Percentiles rank a stretch among this genome's conserved stretches.
Evolutionary conservation across 805 yeast genomes (phyloP).

Genomic region (Wickerhamomyces hampshirensis): DNA sequence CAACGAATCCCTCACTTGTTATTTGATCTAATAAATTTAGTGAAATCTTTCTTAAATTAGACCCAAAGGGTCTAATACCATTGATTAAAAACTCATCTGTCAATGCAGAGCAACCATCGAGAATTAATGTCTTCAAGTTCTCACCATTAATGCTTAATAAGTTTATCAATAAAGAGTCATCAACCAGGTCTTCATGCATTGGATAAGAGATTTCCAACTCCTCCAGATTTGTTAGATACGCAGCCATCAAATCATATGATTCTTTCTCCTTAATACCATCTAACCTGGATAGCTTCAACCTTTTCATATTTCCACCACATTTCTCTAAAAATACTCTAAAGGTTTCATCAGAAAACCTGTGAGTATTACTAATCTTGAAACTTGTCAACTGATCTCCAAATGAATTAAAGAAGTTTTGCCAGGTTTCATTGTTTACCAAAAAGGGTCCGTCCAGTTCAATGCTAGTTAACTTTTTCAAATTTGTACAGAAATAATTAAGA

Average conservation of each 20-base stretch:
- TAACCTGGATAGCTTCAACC: constrained; percentile 58
- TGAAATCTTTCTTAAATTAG: constrained; percentile 52
- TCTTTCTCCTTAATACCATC: constrained; percentile 63
- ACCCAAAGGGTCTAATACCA: constrained; percentile 57
- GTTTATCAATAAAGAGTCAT: constrained; percentile 62
- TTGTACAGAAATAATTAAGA: constrained; percentile 54
- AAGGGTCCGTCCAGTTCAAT: constrained; percentile 87
- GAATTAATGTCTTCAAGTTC: constrained; percentile 47
- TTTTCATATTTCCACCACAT: constrained; percentile 52
- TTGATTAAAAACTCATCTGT: constrained; percentile 58
- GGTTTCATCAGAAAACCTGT: constrained; percentile 69
- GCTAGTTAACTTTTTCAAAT: constrained; percentile 48
- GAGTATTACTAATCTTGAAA: constrained; percentile 75
- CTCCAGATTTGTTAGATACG: constrained; percentile 48
- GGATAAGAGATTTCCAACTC: constrained; percentile 69
- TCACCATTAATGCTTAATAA: constrained; percentile 60
- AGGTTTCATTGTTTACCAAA: constrained; percentile 64
- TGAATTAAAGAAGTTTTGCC: constrained; percentile 70
- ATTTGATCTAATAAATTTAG: constrained; percentile 56
- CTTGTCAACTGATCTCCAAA: constrained; percentile 49
- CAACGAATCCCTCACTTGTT: constrained; percentile 61
- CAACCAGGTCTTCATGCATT: constrained; percentile 54
- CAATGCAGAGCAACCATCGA: constrained; percentile 71
- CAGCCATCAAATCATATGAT: constrained; percentile 61
- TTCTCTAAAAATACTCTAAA: constrained; percentile 56